phyloP scores from a whole-genome alignment of 805 yeast genomes.

The Scheffersomyces lignosus region DNA sequence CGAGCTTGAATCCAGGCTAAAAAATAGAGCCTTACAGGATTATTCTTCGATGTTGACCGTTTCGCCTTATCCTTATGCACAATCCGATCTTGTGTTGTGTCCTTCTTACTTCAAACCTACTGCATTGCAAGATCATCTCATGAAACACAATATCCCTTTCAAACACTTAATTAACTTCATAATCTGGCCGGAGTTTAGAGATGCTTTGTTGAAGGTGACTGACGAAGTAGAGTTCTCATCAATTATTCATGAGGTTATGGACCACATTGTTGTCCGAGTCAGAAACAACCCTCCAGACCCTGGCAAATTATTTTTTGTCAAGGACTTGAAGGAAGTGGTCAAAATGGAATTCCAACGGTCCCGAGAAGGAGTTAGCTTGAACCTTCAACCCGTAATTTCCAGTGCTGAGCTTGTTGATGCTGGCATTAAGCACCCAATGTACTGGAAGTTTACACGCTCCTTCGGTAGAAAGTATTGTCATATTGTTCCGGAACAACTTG shows the following conservation, averaged over 20 bases:
- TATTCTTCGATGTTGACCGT: not conserved
- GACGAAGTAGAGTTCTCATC: constrained; percentile 1
- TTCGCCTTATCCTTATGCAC: constrained; percentile 1
- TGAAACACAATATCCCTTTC: constrained; percentile 2
- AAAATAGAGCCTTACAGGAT: not conserved
- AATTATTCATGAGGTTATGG: constrained; percentile 2
- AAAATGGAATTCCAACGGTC: constrained; percentile 1
- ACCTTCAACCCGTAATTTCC: not conserved
- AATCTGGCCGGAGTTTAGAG: constrained; percentile 5
- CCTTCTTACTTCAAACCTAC: constrained; percentile 4
- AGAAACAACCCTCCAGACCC: not conserved
- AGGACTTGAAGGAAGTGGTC: constrained; percentile 2
- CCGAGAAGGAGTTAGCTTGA: constrained; percentile 1
- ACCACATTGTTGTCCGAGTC: constrained; percentile 1
- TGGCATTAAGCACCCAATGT: not conserved
- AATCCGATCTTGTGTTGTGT: no score
- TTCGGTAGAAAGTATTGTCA: constrained; percentile 1
- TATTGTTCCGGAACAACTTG: constrained; percentile 6
- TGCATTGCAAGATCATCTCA: constrained; percentile 2
- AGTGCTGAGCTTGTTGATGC: constrained; percentile 1
- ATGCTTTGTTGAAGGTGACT: not conserved
- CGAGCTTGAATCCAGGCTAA: constrained; percentile 2
- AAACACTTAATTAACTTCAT: constrained; percentile 4
- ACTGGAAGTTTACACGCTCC: constrained; percentile 1
- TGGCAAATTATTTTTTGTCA: constrained; percentile 1